Conservation (phyloP, 2,329 filamentous ascomycete species). For the Septoria petroselini region DNA sequence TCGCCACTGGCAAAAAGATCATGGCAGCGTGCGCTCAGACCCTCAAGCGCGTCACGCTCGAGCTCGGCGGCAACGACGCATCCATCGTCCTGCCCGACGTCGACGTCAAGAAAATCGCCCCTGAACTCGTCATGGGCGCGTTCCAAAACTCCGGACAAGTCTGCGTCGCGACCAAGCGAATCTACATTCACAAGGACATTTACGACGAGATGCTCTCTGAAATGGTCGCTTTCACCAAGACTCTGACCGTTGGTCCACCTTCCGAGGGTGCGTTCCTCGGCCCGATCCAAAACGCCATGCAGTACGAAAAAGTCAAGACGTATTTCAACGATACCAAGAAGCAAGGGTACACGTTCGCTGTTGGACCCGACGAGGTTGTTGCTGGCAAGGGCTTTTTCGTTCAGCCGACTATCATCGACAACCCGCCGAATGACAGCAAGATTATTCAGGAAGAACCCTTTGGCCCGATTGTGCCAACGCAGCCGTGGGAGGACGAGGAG, state of each 20-base stretch:
- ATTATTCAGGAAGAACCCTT: constrained; percentile 52
- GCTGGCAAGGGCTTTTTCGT: constrained; percentile 43
- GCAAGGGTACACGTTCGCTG: constrained; percentile 51
- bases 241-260: constrained; percentile 44
- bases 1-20: constrained; percentile 59
- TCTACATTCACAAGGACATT: constrained; percentile 58
- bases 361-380: constrained; percentile 52
- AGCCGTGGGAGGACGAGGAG: constrained; percentile 47
- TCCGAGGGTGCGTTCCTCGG: constrained; percentile 53
- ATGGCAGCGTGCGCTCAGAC: constrained; percentile 56
- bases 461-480: constrained; percentile 49
- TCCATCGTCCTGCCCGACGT: constrained; percentile 59
- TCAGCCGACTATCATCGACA: constrained; percentile 48
- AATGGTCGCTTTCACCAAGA: constrained; percentile 47
- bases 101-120: constrained; percentile 51
- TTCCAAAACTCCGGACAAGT: constrained; percentile 60
- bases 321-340: constrained; percentile 41
- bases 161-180: constrained; percentile 53
- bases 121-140: constrained; percentile 50
- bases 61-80: constrained; percentile 61
- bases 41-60: constrained; percentile 60
- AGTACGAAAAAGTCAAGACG: constrained; percentile 51
- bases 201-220: constrained; percentile 49
- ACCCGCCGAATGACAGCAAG: constrained; percentile 41
- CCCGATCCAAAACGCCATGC: constrained; percentile 57